These are phyloP conservation scores for Hygrophorus russula DNA, from an alignment of 768 basidiomycete species.

Conservation along the genomic window DNA sequence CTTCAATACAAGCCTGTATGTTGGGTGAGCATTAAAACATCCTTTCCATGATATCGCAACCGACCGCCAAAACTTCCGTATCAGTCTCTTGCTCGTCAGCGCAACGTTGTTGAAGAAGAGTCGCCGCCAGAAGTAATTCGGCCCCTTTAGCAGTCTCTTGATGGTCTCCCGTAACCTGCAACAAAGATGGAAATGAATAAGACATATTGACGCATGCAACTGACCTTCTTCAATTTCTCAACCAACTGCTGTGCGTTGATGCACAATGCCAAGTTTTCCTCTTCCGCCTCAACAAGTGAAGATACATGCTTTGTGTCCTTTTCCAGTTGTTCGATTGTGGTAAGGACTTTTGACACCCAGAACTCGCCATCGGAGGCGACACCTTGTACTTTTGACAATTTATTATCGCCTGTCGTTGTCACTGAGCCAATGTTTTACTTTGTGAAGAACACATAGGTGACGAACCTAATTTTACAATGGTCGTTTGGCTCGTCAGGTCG, in stretches of 20 bases:
- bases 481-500: constrained; percentile 53
- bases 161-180: constrained; percentile 16
- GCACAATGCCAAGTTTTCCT: constrained; percentile 39
- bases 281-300: constrained; percentile 37
- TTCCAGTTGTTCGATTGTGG: constrained; percentile 44
- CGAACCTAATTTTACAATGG: constrained; percentile 41
- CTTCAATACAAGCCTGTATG: constrained; percentile 48
- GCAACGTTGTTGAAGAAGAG: constrained; percentile 64
- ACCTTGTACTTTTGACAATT: constrained; percentile 41
- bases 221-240: constrained; percentile 34
- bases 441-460: background rate
- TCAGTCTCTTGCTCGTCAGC: constrained; percentile 42
- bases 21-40: background rate
- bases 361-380: constrained; percentile 64
- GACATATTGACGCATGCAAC: background rate
- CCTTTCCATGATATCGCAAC: constrained; percentile 3
- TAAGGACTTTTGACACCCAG: constrained; percentile 64
- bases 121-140: constrained; percentile 59
- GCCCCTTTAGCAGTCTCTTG: constrained; percentile 56
- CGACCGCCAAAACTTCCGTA: constrained; percentile 52
- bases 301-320: constrained; percentile 60
- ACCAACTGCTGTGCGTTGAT: constrained; percentile 32
- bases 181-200: background rate
- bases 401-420: constrained; percentile 27
- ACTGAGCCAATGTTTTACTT: background rate